Evolutionary conservation across 306 rosid species (phyloP), one percentile per base, ranked within the genome.

Genomic region (Phaseolus lunatus): DNA sequence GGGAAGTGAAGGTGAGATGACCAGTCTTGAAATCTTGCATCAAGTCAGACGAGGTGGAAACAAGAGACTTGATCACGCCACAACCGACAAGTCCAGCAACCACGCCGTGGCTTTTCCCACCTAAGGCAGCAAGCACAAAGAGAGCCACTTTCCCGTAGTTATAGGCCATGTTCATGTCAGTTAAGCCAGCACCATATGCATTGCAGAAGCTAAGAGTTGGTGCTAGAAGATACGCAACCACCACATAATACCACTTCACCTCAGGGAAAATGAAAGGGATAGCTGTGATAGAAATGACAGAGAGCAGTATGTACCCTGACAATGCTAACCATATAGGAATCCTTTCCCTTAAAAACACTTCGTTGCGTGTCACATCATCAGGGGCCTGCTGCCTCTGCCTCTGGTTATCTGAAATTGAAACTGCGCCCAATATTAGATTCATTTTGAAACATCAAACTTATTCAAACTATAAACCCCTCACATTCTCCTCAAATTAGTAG

Each of bases 111-210:
- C 50, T 59, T 77, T 90, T 84, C 4, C 98, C 96, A 3, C 88
- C 86, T 56, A 90, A 22, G 45, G 92, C 87, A 43, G 97, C 90
- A 31, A 94, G 92, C 62, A 90, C 78, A 68, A 94, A 90, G 45
- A 94, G 91, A 56, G 98, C 97, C 76, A 91, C 97, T 73, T 94
- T 94, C 10, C 98, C 97, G 2, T 94, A 94, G 81, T 91, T 94
- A 53, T 87, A 90, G 3, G 97, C 92, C 97, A 94, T 90, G 86
- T 90, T 90, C 91, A 86, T 86, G 86, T 94, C 97, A 1, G 98
- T 94, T 63, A 94, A 75, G 48, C 97, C 98, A 0, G 94, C 82
- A 0, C 98, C 97, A 52, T 94, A 91, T 22, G 98, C 96, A 26
- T 94, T 94, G 87, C 98, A 94, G 87, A 94, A 94, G 87, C 96